Evolutionary conservation across 495 filamentous ascomycete genomes (phyloP), one percentile per base, ranked within the genome.

Genomic region (Penicillium diatomitis): DNA sequence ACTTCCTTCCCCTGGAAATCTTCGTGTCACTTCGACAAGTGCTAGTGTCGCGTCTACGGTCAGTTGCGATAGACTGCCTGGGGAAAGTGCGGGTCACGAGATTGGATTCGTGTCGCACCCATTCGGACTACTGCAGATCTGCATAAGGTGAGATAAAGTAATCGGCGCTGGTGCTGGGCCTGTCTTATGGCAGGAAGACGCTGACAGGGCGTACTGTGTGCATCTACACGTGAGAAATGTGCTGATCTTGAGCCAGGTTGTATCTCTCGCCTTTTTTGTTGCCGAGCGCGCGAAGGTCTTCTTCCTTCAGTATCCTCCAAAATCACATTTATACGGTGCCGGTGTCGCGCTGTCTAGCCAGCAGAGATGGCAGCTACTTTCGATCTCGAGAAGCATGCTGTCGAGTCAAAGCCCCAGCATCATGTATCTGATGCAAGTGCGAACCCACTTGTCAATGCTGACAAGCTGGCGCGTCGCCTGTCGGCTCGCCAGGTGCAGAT

Each of bases 401-500:
- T 20, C 33, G 44, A 42, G 10, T 35, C 44, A 27, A 52, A 52
- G 11, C n/a, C 39, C 27, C 50, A 52, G 34, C 44, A 47, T 27
- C 31, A 48, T 44, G 44, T 52, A 34, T 39, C 40, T 6, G 44
- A 48, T 40, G 33, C 32, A 28, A 38, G 44, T 37, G 10, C 50
- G 7, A 47, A 28, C 9, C 50, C 50, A 9, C 48, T 52, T n/a
- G 41, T 38, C 5, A 52, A 48, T 12, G 50, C 50, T 7, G 50
- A 52, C 50, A 52, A 60, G 43, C 57, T 72, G 8, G 64, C 67
- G 8, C 64, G 68, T 6, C 62, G 60, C 12, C 49, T 69, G 11
- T 72, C 64, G 29, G 65, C 72, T 4, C 69, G 79, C 4, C 78
- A 82, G 48, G 75, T 80, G 10, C 78, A 82, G 58, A 80, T 84